Percentiles rank a stretch among this genome's conserved stretches.
These are phyloP conservation scores for Phialocephala subalpina DNA, from an alignment of 2,329 filamentous ascomycete genomes.

Conservation along the genomic window DNA sequence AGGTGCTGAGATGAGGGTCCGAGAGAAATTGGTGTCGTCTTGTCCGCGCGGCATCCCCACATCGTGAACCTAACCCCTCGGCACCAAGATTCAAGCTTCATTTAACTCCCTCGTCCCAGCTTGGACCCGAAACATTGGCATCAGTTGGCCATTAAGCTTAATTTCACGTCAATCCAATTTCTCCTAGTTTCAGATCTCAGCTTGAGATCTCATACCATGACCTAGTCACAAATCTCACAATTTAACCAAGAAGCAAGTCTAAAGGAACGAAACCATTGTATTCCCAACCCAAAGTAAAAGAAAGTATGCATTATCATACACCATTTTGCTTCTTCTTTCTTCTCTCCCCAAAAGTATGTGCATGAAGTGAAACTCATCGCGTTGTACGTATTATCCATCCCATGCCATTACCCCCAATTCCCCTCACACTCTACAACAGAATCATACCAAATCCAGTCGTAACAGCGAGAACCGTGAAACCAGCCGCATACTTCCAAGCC, in stretches of 20 bases:
- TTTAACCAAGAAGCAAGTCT: not conserved
- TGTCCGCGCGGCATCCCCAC: not conserved
- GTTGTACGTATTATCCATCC: constrained; percentile 1
- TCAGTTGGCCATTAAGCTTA: not conserved
- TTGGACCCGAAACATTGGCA: not conserved
- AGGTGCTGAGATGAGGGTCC: too few species aligned
- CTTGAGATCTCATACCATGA: too few species aligned
- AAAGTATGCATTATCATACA: constrained; percentile 19
- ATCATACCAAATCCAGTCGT: constrained; percentile 37
- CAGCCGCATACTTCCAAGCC: constrained; percentile 30
- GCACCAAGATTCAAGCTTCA: not conserved
- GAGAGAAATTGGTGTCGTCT: too few species aligned
- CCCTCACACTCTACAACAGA: constrained; percentile 22
- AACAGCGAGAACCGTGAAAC: constrained; percentile 31
- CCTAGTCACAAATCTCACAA: not conserved
- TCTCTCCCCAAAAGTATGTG: constrained; percentile 9
- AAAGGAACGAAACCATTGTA: not conserved
- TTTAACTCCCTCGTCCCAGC: not conserved
- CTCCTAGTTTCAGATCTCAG: too few species aligned
- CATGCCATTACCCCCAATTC: constrained; percentile 5
- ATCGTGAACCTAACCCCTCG: not conserved
- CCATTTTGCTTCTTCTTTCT: constrained; percentile 5
- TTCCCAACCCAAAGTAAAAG: constrained; percentile 2
- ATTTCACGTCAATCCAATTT: not conserved
- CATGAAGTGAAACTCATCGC: not conserved